phyloP scores from a whole-genome alignment of 768 basidiomycete species.

The Holtermanniella nyarrowii region DNA sequence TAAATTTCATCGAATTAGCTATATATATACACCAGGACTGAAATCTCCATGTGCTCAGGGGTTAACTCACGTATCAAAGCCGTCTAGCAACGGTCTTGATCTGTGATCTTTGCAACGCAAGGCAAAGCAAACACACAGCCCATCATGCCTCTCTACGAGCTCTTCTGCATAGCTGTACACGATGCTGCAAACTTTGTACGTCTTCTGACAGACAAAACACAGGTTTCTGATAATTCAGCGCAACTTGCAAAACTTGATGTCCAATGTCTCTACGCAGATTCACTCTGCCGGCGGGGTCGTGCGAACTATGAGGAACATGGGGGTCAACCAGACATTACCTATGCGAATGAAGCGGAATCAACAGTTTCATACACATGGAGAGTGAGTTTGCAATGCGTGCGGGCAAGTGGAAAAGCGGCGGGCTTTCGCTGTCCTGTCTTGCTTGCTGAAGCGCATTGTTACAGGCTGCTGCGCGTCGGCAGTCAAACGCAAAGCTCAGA shows the following conservation, averaged over 20 bases:
- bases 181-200: slow-evolving; percentile 33
- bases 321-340: slow-evolving; percentile 29
- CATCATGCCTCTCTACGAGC: slow-evolving; percentile 38
- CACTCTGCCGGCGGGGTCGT: slow-evolving; percentile 35
- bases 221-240: slow-evolving; percentile 12
- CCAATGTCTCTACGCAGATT: slow-evolving; percentile 25
- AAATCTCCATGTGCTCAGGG: no score
- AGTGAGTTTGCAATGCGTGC: slow-evolving; percentile 25
- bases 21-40: no score
- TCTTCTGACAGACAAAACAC: not conserved
- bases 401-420: no score
- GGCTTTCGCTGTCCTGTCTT: no score
- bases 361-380: slow-evolving; percentile 35
- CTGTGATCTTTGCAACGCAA: not conserved
- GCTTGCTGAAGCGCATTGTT: no score
- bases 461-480: not conserved
- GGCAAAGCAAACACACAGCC: not conserved
- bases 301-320: slow-evolving; percentile 33
- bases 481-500: not conserved
- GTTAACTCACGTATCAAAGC: no score
- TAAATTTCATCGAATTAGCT: no score
- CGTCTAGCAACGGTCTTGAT: no score
- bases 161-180: slow-evolving; percentile 39
- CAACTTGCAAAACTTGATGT: slow-evolving; percentile 33
- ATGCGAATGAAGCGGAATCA: slow-evolving; percentile 35